Conservation (phyloP, 106 monocot genomes). For the Allium sativum region DNA sequence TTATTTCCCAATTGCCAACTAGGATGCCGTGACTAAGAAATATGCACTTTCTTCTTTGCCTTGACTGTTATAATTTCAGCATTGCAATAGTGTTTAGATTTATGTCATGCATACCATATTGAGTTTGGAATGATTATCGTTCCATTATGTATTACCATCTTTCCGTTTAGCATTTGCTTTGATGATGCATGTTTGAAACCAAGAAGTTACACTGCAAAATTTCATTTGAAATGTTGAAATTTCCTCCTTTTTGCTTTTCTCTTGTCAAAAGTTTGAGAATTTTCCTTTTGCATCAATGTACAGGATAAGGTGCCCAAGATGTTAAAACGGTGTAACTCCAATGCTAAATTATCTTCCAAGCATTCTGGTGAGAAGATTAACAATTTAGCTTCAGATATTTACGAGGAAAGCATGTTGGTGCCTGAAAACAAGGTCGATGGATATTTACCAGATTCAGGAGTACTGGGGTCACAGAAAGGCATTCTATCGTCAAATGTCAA, state of each 20-base stretch:
- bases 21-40: too few species aligned
- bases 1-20: too few species aligned
- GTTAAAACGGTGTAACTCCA: conserved; percentile 2
- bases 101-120: too few species aligned
- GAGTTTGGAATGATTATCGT: too few species aligned
- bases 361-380: conserved; percentile 1
- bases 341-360: not conserved
- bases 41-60: too few species aligned
- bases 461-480: conserved; percentile 4
- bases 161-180: not conserved
- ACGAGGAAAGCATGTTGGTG: not conserved
- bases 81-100: too few species aligned
- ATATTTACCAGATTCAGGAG: not conserved
- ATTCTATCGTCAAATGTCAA: not conserved
- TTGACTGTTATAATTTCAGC: too few species aligned
- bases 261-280: not conserved
- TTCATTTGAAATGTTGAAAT: not conserved
- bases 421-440: not conserved
- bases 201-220: not conserved
- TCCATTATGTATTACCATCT: too few species aligned
- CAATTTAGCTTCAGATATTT: not conserved
- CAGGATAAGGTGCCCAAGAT: conserved; percentile 7
- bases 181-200: too few species aligned
- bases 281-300: not conserved
- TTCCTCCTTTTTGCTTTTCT: not conserved